Evolutionary conservation across 768 basidiomycete genomes (phyloP).

Genomic region (Suillus occidentalis): DNA sequence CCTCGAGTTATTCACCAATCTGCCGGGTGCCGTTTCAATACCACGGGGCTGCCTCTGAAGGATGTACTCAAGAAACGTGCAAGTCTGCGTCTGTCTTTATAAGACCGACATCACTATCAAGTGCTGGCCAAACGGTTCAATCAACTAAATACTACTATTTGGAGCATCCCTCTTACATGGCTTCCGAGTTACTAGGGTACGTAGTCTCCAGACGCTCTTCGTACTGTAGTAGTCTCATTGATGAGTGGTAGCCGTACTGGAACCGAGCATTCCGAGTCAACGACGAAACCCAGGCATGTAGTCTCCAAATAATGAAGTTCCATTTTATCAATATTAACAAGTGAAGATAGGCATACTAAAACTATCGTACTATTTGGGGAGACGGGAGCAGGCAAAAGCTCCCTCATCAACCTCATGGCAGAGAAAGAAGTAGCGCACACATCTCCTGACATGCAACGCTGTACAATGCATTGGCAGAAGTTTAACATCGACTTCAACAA

Average conservation of each 20-base stretch:
- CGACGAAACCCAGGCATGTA: not conserved
- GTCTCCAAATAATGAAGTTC: not conserved
- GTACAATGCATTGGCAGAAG: conserved; percentile 34
- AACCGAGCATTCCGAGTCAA: not conserved
- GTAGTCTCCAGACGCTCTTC: not conserved
- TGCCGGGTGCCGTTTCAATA: not conserved
- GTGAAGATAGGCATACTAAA: conserved; percentile 6
- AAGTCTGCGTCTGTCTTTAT: not conserved
- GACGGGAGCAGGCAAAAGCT: conserved; percentile 42
- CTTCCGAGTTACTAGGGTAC: not conserved
- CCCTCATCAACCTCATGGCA: conserved; percentile 43
- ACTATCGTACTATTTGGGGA: conserved; percentile 34
- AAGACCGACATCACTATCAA: not conserved
- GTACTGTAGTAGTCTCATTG: not conserved
- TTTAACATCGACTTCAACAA: conserved; percentile 19
- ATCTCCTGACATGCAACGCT: conserved; percentile 35
- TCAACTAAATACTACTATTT: not conserved
- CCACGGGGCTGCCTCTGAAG: not conserved
- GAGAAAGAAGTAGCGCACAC: conserved; percentile 28
- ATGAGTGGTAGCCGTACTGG: not conserved
- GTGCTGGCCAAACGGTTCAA: not conserved
- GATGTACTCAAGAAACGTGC: not conserved
- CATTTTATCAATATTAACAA: not conserved
- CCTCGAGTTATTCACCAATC: not conserved
- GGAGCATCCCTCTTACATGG: not conserved